A percentile compares a stretch with the other conserved stretches of the same genome.
phyloP scores from a whole-genome alignment of 2,329 filamentous ascomycete species.

The Dactylellina leptospora region DNA sequence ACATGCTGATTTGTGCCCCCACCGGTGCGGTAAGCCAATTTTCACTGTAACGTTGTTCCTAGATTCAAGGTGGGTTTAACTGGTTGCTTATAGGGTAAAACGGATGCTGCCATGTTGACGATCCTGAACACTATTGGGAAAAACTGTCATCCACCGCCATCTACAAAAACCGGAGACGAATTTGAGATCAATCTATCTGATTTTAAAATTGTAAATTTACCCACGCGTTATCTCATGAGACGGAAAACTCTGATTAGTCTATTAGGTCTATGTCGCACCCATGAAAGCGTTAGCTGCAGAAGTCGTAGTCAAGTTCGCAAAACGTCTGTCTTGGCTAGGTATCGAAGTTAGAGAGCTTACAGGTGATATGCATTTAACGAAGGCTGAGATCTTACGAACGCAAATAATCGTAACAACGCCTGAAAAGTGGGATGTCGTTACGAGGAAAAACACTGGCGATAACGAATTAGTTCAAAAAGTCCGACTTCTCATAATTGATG shows the following conservation, averaged over 20 bases:
- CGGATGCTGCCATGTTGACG: constrained; percentile 95
- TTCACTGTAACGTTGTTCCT: constrained; percentile 48
- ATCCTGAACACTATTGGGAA: constrained; percentile 90
- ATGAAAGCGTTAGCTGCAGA: constrained; percentile 99
- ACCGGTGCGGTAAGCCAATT: constrained; percentile 77
- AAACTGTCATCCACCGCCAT: constrained; percentile 80
- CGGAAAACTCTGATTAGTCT: neutral
- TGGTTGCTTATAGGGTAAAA: constrained; percentile 85
- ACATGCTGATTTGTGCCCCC: constrained; percentile 97
- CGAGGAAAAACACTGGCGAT: constrained; percentile 93
- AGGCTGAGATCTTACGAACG: constrained; percentile 91
- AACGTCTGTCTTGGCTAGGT: constrained; percentile 90
- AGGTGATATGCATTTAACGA: constrained; percentile 98
- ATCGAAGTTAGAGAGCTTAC: constrained; percentile 92
- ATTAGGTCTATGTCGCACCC: constrained; percentile 85
- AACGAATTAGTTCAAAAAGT: constrained; percentile 98
- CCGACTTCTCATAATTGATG: constrained; percentile 92
- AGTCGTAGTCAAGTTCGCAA: constrained; percentile 92
- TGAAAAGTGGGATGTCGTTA: constrained; percentile 99
- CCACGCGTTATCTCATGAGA: neutral
- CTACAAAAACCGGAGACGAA: constrained; percentile 85
- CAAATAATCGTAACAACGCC: constrained; percentile 99
- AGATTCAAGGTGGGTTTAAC: too few relatives aligned
- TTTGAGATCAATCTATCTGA: constrained; percentile 39
- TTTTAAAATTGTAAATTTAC: constrained; percentile 50